Evolutionary conservation across 2,329 filamentous ascomycete genomes (phyloP).

Genomic region (Colletotrichum sp.): DNA sequence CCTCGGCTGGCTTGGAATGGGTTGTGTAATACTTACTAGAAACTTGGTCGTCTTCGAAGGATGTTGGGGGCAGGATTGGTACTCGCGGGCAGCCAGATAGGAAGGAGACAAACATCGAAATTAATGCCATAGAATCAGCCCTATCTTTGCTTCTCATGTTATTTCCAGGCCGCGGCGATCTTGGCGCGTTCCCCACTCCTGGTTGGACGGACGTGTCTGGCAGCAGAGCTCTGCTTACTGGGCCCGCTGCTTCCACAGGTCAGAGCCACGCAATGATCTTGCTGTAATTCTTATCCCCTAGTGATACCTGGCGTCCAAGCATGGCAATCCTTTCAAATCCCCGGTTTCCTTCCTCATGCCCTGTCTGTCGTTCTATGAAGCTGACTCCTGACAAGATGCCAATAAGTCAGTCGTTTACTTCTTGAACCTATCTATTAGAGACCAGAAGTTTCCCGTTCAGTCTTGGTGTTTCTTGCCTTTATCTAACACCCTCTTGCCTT

Average conservation of each 20-base stretch:
- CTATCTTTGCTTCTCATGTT: background rate
- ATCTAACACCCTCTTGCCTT: background rate
- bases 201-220: background rate
- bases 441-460: background rate
- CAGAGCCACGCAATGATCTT: background rate
- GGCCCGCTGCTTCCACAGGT: background rate
- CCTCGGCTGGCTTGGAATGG: conserved; percentile 2
- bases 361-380: background rate
- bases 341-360: background rate
- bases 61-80: background rate
- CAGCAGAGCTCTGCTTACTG: background rate
- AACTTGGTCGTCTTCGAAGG: background rate
- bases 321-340: background rate
- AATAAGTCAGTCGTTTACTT: background rate
- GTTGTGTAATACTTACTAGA: background rate
- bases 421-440: background rate
- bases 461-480: background rate
- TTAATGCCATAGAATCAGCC: background rate
- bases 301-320: background rate
- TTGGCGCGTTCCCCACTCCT: background rate
- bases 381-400: background rate
- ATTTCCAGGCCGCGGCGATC: background rate
- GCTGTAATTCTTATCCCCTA: background rate
- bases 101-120: background rate
- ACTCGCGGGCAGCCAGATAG: background rate